These are phyloP conservation scores for Moniliella sp. DNA, from an alignment of 1,284 basidiomycete species.

Conservation along the genomic window DNA sequence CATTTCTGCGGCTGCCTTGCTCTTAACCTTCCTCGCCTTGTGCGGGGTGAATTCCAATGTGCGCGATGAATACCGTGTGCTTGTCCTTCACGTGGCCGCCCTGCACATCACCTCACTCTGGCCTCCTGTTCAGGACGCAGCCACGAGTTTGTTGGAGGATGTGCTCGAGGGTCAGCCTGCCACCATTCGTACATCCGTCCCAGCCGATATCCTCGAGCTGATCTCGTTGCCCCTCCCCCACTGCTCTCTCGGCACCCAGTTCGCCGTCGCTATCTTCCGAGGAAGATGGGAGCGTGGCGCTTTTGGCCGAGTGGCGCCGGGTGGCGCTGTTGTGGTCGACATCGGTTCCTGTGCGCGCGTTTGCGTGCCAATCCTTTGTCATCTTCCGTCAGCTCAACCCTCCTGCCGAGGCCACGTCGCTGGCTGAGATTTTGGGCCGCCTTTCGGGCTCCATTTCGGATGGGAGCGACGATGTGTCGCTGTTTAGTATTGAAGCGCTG, in stretches of 20 bases:
- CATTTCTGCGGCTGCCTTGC: not conserved
- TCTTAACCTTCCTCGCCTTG: not conserved
- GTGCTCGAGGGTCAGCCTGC: too few species aligned
- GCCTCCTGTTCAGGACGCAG: not conserved
- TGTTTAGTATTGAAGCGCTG: constrained; percentile 64
- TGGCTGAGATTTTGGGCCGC: constrained; percentile 60
- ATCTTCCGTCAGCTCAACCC: constrained; percentile 68
- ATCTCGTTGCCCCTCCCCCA: not conserved
- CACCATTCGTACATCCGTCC: too few species aligned
- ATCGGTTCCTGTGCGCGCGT: constrained; percentile 59
- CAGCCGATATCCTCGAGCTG: not conserved
- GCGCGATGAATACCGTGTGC: not conserved
- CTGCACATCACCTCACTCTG: not conserved
- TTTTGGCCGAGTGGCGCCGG: constrained; percentile 58
- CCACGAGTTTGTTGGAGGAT: not conserved
- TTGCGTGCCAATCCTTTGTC: constrained; percentile 71
- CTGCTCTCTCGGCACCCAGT: too few species aligned
- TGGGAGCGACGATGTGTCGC: constrained; percentile 48
- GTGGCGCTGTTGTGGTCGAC: constrained; percentile 66
- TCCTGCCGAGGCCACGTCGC: constrained; percentile 48
- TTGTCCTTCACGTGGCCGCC: not conserved
- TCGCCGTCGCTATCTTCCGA: too few species aligned
- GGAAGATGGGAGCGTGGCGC: constrained; percentile 35
- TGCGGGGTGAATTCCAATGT: not conserved
- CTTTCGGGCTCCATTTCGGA: constrained; percentile 65